phyloP scores from a whole-genome alignment of 208 protist genomes.

The Leishmania turanica region DNA sequence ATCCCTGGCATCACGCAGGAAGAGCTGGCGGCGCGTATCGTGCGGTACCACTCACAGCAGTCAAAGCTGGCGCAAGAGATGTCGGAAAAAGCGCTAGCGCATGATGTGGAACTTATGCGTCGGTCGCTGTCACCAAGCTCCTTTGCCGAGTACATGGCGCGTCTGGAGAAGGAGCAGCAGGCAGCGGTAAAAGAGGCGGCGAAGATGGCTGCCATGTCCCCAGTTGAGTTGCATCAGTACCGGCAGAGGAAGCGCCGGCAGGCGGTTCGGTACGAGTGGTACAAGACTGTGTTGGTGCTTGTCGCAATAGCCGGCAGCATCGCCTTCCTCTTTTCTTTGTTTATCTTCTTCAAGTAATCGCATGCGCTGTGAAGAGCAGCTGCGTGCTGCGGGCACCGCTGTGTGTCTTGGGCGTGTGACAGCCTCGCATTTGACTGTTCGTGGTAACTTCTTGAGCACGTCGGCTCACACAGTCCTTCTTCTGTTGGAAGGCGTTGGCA shows the following conservation, averaged over 20 bases:
- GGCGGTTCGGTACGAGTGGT: slow-evolving; percentile 39
- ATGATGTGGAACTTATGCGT: slow-evolving; percentile 69
- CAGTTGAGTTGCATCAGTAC: slow-evolving; percentile 61
- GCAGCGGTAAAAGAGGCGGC: slow-evolving; percentile 42
- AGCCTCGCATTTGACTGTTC: not conserved
- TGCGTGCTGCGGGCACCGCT: not conserved
- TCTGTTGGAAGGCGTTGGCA: not conserved
- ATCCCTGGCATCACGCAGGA: slow-evolving; percentile 76
- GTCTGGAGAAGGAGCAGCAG: slow-evolving; percentile 33
- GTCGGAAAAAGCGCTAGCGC: slow-evolving; percentile 24
- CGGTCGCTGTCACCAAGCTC: slow-evolving; percentile 53
- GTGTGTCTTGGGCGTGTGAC: not conserved
- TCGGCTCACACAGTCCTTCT: not conserved
- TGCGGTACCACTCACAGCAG: slow-evolving; percentile 29
- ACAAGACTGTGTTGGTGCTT: slow-evolving; percentile 51
- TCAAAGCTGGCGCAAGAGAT: slow-evolving; percentile 16
- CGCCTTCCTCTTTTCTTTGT: slow-evolving; percentile 68
- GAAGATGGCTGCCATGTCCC: slow-evolving; percentile 64
- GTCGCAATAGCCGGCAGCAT: slow-evolving; percentile 47
- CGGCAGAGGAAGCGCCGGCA: slow-evolving; percentile 53
- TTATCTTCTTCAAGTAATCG: slow-evolving; percentile 64
- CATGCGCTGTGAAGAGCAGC: not conserved
- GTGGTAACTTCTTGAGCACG: not conserved
- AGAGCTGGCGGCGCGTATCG: slow-evolving; percentile 65
- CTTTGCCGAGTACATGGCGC: slow-evolving; percentile 52